Base-by-base conservation (phyloP, 2,329 filamentous ascomycete genomes). In the Colletotrichum melonis region DNA sequence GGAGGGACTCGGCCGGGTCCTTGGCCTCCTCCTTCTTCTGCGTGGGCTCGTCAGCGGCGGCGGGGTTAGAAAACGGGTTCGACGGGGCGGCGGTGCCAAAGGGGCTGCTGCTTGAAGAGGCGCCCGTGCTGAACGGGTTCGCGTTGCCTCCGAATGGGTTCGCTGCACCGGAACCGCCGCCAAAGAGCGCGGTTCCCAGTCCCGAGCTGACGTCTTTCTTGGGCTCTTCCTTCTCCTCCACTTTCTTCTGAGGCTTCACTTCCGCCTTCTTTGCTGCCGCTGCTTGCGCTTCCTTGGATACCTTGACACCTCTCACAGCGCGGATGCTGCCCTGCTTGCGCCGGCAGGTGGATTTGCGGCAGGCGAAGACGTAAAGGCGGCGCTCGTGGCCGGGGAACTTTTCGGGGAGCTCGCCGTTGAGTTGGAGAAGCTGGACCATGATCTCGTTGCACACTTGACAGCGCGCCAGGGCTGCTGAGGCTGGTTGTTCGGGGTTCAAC, bases 341-440 rank as follows among this genome's bases (percentile, higher is more conserved):
- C 78, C 94, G 90, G 80, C 97, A 99, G 12, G 90, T 86, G 81
- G 94, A 94, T 76, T 90, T 89, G 72, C 91, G 89, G 82, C 97
- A 99, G 22, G 90, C 90, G 81, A 97, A 95, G 14, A 99, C 87
- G 79, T 98, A 98, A 22, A 99, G 81, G 74, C 96, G 91, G 77
- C 97, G 89, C 79, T 98, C 95, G 82, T 98, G 94, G 69, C 92
- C 91, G 1, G 95, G 93, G 79, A 98, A 98, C 62, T 91, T 89
- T 68, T 96, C 93, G 16, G 95, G 95, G 4, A 98, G 88, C 80
- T 98, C 95, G 78, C 91, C 95, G 82, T 99, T 95, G 32, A 99
- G 89, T 82, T 99, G 95, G 59, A 99, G 89, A 3, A 99, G 89
- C 12, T 98, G 88, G 1, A 91, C 92, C 90, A 98, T 95, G 65